These are phyloP conservation scores for Neurospora sp. DNA, from an alignment of 495 filamentous ascomycete genomes.

Conservation along the genomic window DNA sequence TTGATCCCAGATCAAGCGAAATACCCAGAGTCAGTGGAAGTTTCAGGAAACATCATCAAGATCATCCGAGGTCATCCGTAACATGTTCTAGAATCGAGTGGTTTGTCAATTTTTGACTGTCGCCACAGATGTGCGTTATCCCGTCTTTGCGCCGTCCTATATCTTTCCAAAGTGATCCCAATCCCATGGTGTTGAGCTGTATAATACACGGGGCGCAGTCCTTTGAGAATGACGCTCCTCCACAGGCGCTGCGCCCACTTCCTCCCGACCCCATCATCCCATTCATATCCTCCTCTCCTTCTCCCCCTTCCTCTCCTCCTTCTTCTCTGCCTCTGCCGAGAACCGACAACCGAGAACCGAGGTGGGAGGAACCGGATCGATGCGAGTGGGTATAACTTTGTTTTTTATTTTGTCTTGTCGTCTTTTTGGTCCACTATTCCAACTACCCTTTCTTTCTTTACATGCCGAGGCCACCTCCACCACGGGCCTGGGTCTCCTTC, in stretches of 20 bases:
- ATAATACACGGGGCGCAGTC: background rate
- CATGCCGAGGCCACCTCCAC: slow-evolving; percentile 25
- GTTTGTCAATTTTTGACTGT: background rate
- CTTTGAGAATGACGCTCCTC: background rate
- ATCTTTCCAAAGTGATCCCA: background rate
- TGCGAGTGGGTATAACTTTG: background rate
- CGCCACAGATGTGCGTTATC: background rate
- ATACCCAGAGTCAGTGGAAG: background rate
- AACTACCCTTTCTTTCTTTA: background rate
- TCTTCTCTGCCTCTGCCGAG: background rate
- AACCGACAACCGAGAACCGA: background rate
- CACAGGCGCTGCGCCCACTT: background rate
- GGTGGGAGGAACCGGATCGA: background rate
- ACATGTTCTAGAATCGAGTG: background rate
- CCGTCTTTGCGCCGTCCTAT: background rate
- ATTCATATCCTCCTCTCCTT: background rate
- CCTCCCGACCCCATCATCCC: background rate
- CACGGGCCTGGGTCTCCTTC: slow-evolving; percentile 34
- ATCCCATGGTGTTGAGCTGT: background rate
- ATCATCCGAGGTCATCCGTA: background rate
- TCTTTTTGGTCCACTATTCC: background rate
- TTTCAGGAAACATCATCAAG: no score
- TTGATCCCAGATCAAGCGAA: background rate
- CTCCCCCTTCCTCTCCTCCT: background rate
- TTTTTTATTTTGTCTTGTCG: background rate